Base-by-base conservation (phyloP, 768 basidiomycete species). In the Coprinopsis marcescibilis region DNA sequence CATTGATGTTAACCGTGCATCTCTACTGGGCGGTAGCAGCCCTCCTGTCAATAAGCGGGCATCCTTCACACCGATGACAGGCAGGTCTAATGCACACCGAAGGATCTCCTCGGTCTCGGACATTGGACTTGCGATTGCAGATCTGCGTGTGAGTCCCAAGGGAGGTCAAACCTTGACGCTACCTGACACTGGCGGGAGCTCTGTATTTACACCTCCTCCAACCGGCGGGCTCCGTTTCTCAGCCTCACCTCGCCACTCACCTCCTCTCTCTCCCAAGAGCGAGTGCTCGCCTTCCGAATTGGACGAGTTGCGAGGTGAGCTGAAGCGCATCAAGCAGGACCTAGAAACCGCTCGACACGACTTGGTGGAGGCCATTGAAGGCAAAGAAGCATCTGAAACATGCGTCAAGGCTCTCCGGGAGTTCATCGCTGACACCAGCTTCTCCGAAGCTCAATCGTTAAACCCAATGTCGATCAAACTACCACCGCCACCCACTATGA, bases 381-480 rank as follows among this genome's bases (percentile, higher is more conserved):
- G 82, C 1, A 83, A 78, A 39, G 83, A 90, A 58, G 94, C 94
- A 3, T 89, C 86, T 27, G 92, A 97, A 54, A 77, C 77, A 1
- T 93, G 90, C 60, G 80, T 88, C 53, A 81, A 78, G 45, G 89
- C 86, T 0, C 69, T 98, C 34, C 75, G 92, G 29, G 84, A 81
- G 48, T 97, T 86, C 59, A 89, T 90, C 53, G 78, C 77, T 17
- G 81, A 88, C 53, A 80, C 83, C 60, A 79, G 80, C 47, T 71
- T 86, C 40, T 85, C 85, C 7, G 64, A 56, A 17, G 45, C 14
- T 52, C 55, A 41, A 24, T 54, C 37, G 45, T 41, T 42, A 41
- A 40, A 45, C 4, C 44, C 58, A 38, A 52, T 57, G 32, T 54
- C 62, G 17, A 53, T 71, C 2, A 71, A 70, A 42, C 59, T 72